Base-by-base conservation (phyloP, 2,329 filamentous ascomycete species). In the Paecilomyces niveus region DNA sequence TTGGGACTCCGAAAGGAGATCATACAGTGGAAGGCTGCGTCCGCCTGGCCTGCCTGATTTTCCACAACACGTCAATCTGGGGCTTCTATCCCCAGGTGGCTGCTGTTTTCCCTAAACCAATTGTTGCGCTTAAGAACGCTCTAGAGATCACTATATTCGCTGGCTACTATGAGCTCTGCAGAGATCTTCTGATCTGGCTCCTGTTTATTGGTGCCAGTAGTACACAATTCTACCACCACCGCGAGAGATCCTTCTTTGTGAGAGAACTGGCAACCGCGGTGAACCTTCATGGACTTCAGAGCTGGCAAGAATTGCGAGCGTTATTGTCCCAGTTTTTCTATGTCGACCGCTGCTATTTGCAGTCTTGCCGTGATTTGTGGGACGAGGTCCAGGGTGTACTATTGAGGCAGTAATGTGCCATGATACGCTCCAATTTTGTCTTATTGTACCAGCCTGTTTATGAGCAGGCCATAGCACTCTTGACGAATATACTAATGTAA, bases 61-160 rank as follows among this genome's bases (percentile, higher is more conserved):
- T 73, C 67, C 73, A 75, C 64, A 75, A 75, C 64, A 72, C 65
- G 49, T 63, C 67, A 22, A 73, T 75, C 58, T 75, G 73, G 73
- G 68, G 66, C 54, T 75, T 75, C 57, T 75, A 74, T 59, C 73
- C 73, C 0, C 62, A 66, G 53, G 62, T 73, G 18, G 72, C 61
- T 1, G 70, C 71, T 1, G 63, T 75, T 0, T 70, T 75, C 18
- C 68, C 69, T 9, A 68, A 70, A 54, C 72, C 73, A 0, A 68
- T 75, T 24, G 60, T 67, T 24, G 68, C 66, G 3, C 66, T 75
- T 11, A 71, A 71, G 39, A 56, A 61, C 6, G 69, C 72, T 3
- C 65, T 75, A 2, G 70, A 69, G 57, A 63, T 59, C 11, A 72
- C 72, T 6, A 70, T 75, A 45, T 62, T 65, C 9, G 59, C 69